These are phyloP conservation scores for Globisporangium cederbergense DNA, from an alignment of 352 stramenopile genomes.

Conservation along the genomic window DNA sequence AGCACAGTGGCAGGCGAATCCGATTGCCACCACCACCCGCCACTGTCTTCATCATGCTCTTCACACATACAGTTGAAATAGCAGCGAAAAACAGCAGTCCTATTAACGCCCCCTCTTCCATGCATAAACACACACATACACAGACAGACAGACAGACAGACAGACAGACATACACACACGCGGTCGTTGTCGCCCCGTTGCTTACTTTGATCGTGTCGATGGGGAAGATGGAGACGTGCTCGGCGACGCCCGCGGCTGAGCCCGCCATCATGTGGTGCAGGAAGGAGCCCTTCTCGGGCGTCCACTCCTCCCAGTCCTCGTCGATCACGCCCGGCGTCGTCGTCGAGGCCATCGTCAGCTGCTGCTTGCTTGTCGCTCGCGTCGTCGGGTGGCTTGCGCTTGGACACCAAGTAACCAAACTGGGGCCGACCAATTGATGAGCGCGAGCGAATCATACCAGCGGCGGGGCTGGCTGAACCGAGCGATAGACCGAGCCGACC, in stretches of 20 bases:
- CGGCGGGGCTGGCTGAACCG: neutral
- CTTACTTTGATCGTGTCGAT: constrained; percentile 86
- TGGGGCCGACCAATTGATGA: constrained; percentile 1
- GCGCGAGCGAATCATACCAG: constrained; percentile 4
- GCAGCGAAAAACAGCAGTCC: too few relatives aligned
- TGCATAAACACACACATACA: neutral
- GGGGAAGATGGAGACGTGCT: constrained; percentile 98
- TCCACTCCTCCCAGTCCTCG: constrained; percentile 94
- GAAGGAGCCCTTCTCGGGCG: constrained; percentile 92
- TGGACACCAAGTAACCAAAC: constrained; percentile 12
- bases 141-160: neutral
- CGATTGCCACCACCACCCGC: too few relatives aligned
- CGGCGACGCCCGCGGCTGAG: constrained; percentile 93
- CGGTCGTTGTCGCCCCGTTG: neutral
- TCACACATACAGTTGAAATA: neutral
- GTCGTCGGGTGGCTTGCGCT: neutral
- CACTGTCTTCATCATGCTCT: too few relatives aligned
- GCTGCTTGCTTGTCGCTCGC: constrained; percentile 2
- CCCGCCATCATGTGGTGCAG: constrained; percentile 93
- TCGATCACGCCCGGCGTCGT: constrained; percentile 28
- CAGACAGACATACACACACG: neutral
- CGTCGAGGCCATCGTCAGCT: neutral
- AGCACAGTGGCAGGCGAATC: too few relatives aligned
- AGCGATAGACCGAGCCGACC: neutral
- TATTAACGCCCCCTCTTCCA: neutral